Conservation (phyloP, 805 yeast species). For the Spathaspora gorwiae region DNA sequence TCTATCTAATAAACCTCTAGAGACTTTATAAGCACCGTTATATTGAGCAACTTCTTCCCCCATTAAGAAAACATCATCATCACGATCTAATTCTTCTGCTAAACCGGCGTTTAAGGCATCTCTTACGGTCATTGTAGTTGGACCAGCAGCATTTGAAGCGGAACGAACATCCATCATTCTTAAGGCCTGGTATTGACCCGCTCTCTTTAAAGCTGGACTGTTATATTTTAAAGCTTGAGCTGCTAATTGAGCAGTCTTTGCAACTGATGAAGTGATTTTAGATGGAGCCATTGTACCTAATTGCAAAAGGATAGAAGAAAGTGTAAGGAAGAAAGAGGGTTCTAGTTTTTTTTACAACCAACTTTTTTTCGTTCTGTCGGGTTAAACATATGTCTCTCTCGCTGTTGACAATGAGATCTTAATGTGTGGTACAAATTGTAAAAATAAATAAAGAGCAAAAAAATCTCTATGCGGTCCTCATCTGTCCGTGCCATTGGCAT, state of each 20-base stretch:
- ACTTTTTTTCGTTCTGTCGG: too few species aligned
- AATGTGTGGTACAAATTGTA: not conserved
- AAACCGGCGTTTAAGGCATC: conserved; percentile 93
- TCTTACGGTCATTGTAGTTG: conserved; percentile 79
- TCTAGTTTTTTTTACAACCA: too few species aligned
- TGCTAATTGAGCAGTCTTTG: conserved; percentile 41
- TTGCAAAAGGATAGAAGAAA: too few species aligned
- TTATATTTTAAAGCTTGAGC: conserved; percentile 27
- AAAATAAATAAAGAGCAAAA: not conserved
- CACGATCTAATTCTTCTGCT: conserved; percentile 96
- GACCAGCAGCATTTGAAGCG: conserved; percentile 48
- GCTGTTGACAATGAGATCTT: too few species aligned
- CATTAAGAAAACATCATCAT: conserved; percentile 87
- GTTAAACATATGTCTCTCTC: too few species aligned
- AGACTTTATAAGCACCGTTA: conserved; percentile 97
- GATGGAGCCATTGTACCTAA: not conserved
- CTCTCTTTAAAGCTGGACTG: conserved; percentile 18
- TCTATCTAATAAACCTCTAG: conserved; percentile 91
- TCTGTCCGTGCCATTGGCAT: not conserved
- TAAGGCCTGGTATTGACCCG: conserved; percentile 32
- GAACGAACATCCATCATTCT: conserved; percentile 35
- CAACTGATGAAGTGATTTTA: conserved; percentile 19
- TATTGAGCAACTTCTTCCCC: conserved; percentile 99
- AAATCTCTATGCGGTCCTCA: conserved; percentile 2
- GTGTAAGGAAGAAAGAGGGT: too few species aligned